Conservation (phyloP, 148 eudicot species). For the Amaranthus palmeri region DNA sequence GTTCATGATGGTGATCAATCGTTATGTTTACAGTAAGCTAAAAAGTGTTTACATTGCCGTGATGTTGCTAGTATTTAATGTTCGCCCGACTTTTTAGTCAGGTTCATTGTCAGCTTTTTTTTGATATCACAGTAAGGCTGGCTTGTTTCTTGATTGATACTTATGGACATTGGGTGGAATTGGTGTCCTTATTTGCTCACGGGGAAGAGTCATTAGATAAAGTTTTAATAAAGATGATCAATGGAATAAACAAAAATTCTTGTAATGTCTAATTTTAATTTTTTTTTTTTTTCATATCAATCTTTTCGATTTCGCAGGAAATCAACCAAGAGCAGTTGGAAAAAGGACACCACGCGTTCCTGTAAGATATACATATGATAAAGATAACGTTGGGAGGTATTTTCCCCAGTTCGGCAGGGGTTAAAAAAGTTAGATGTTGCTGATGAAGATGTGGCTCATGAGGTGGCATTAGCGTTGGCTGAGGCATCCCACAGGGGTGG, state of each 20-base stretch:
- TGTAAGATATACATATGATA: conserved; percentile 61
- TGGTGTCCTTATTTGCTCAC: neutral
- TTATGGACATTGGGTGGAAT: neutral
- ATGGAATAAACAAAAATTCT: neutral
- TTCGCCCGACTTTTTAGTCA: neutral
- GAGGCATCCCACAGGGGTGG: conserved; percentile 98
- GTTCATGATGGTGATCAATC: neutral
- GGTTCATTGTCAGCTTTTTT: neutral
- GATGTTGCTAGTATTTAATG: neutral
- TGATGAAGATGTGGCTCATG: conserved; percentile 80
- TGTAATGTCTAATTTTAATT: neutral
- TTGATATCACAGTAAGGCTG: neutral
- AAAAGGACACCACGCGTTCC: conserved; percentile 96
- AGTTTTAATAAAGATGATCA: neutral
- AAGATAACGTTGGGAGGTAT: conserved; percentile 45
- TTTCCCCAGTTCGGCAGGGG: conserved; percentile 66
- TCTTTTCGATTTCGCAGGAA: conserved; percentile 38
- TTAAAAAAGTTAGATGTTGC: conserved; percentile 49
- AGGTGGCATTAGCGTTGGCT: conserved; percentile 78
- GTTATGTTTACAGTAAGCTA: neutral
- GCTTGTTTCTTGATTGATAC: neutral
- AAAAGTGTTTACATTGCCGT: neutral
- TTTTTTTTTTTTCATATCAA: conserved; percentile 9
- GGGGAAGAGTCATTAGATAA: neutral
- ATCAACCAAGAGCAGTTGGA: conserved; percentile 85